phyloP scores from a whole-genome alignment of 257 asterid species.

The Plantago elongata region DNA sequence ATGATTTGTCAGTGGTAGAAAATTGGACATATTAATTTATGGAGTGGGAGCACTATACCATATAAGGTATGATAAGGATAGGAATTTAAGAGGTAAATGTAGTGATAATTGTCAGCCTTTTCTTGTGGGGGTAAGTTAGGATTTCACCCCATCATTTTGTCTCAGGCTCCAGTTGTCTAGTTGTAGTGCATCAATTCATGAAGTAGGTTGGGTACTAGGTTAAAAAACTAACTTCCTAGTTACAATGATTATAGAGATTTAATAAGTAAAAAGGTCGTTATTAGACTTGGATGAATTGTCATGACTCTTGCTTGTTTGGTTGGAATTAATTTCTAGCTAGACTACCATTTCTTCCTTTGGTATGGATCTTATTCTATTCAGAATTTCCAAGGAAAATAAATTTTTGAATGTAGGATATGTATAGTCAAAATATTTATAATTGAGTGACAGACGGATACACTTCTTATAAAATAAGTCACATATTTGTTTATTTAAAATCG shows the following conservation, averaged over 20 bases:
- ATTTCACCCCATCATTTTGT: slow-evolving; percentile 10
- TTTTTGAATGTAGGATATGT: no score
- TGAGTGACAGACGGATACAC: no score
- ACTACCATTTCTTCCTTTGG: no score
- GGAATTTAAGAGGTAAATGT: background rate
- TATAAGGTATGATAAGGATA: no score
- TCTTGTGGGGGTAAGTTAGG: background rate
- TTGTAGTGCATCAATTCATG: background rate
- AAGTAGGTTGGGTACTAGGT: background rate
- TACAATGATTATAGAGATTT: background rate
- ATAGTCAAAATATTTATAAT: no score
- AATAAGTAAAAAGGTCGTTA: background rate
- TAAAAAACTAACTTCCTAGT: background rate
- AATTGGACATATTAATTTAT: background rate
- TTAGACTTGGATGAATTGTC: background rate
- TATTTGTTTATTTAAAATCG: no score
- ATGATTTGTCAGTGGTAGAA: no score
- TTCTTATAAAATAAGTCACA: no score
- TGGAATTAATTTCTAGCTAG: no score
- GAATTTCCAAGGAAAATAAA: no score
- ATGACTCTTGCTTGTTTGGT: no score
- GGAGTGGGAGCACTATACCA: background rate
- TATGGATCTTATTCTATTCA: no score
- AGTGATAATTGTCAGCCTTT: background rate
- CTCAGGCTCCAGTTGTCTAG: background rate